Base-by-base conservation (phyloP, 345 rosid genomes). In the Eucalyptus curtisii region DNA sequence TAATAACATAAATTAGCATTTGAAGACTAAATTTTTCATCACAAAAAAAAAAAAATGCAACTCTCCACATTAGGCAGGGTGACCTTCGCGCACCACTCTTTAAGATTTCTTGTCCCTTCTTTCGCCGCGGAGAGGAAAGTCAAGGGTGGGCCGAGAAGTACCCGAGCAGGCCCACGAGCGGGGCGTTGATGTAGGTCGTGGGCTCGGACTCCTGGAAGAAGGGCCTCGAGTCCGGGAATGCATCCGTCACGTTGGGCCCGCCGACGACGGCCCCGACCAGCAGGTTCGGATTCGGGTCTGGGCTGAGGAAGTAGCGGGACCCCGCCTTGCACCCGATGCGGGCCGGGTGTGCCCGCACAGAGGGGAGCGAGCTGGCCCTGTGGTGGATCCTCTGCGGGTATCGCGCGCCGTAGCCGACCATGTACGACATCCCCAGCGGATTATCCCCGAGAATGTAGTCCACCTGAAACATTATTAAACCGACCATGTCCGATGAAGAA, bases 381-480 rank as follows among this genome's bases (percentile, higher is more conserved):
- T 98, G 99, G 89, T 98, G 99, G 89, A 98, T 95, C 95, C 98
- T 92, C 84, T 90, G 96, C 8, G 99, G 99, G 89, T 92, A 98
- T 66, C 84, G 93, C n/a, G 90, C 89, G 24, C 99, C 99, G 80
- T 96, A 98, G 1, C 97, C 99, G 44, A 98, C 99, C 99, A 98
- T 98, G 95, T 97, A 98, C 19, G 99, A 98, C 93, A 96, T 93
- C 88, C 94, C 88, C 89, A 94, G 61, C 7, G 99, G 99, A 86
- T 98, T 98, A 84, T 97, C 99, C 49, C 99, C 99, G 7, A 98
- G 92, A 61, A 98, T 95, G 88, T 98, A 98, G 94, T 98, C 98
- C 91, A 97, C 99, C 95, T 97, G 94, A 1, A 20, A 40, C 82
- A 6, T 76, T 4, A 44, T 76, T 40, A 76, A 71, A 6, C 82